Conservation (phyloP, 1,284 basidiomycete species). For the Apiotrichum akiyoshidainum region DNA sequence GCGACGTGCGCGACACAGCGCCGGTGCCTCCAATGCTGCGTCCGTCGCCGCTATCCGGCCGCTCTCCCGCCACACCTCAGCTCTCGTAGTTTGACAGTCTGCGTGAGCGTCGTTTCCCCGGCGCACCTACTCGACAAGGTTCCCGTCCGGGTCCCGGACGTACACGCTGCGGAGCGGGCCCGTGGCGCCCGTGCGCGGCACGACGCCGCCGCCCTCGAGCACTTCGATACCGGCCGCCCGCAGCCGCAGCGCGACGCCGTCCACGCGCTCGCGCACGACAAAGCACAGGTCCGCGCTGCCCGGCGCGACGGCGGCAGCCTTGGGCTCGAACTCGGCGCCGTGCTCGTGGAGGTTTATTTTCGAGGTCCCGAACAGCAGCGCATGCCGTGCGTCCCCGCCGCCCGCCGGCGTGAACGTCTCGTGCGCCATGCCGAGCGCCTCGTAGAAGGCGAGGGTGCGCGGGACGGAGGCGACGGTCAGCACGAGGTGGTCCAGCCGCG, state of each 20-base stretch:
- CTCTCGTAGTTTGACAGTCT: conserved; percentile 10
- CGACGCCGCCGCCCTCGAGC: conserved; percentile 29
- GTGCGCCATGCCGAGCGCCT: conserved; percentile 18
- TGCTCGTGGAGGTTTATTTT: conserved; percentile 23
- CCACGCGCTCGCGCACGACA: conserved; percentile 11
- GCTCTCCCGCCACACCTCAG: no score
- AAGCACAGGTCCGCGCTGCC: conserved; percentile 22
- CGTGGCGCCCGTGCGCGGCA: conserved; percentile 17
- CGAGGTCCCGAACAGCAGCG: conserved; percentile 11
- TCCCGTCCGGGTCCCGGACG: conserved; percentile 23
- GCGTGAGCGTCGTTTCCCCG: neutral
- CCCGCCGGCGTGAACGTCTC: conserved; percentile 9
- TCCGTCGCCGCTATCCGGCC: no score
- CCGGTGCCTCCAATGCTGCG: no score
- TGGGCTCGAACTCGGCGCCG: conserved; percentile 18
- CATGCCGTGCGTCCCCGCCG: conserved; percentile 7
- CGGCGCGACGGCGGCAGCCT: conserved; percentile 3
- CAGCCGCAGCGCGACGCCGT: conserved; percentile 7
- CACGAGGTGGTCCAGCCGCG: conserved; percentile 19
- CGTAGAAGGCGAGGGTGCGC: conserved; percentile 13
- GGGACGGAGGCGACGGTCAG: conserved; percentile 18
- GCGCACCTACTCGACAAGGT: conserved; percentile 20
- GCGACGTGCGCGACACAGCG: no score
- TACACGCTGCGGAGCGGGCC: conserved; percentile 21
- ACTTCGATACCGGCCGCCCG: conserved; percentile 8